Evolutionary conservation across 2,329 filamentous ascomycete genomes (phyloP), one percentile per base, ranked within the genome.

Genomic region (Bipolaris bicolor): DNA sequence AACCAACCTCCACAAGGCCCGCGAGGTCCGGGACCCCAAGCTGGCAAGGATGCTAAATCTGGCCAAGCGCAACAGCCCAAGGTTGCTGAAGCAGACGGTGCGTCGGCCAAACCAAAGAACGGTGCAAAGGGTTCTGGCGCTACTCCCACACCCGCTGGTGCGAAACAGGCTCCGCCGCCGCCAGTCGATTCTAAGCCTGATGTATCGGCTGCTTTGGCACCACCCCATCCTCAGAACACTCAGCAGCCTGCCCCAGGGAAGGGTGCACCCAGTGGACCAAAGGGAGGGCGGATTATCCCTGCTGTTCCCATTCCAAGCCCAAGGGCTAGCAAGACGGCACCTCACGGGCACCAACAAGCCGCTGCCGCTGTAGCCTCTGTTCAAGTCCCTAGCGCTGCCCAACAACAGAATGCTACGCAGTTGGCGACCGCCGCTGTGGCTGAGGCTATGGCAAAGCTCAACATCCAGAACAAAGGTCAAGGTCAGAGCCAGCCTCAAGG

Each of bases 351-450:
- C 7, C 59, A 67, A 31, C 77, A 49, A 22, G 29, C 43, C 3
- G 48, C 43, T 7, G 56, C 62, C 11, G 63, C 67, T 18, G 62
- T 69, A 31, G 70, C 62, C 7, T 68, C 75, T 50, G 55, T 72
- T 18, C 56, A 68, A 20, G 65, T 68, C 45, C 61, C 63, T 10
- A 65, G 65, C n/a, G 64, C 70, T 41, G 69, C 66, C 11, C 70
- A 72, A 43, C 64, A 73, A 43, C 83, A 85, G 61, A 88, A 90
- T 76, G 89, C 90, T 1, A 92, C 90, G 0, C 86, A 89, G 71
- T 86, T 88, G 37, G 90, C 90, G 1, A 88, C 87, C 66, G 90
- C 89, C 29, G 90, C 90, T 7, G 90, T 92, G n/a, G 89, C 90
- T 50, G 86, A 89, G 39, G 90, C 90, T 1, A 92, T 92, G 88